Conservation (phyloP, 176 grass and related monocot species). For the Rhynchospora tenuis region DNA sequence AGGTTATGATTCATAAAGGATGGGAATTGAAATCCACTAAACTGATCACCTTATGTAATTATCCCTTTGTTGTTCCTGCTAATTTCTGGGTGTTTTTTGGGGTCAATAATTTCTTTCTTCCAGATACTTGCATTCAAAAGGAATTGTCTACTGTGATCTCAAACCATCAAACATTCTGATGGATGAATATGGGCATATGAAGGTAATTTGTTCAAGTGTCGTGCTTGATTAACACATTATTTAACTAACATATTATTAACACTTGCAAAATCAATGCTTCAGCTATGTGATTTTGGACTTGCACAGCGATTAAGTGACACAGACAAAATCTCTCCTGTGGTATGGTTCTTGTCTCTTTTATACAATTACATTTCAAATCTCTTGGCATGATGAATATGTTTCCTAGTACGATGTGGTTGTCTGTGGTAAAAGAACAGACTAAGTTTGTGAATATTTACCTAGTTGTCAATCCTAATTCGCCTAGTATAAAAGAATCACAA, state of each 20-base stretch:
- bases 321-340: slow-evolving; percentile 51
- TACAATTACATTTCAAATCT: slow-evolving; percentile 1
- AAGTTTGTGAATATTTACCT: not conserved
- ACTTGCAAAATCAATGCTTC: slow-evolving; percentile 14
- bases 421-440: not conserved
- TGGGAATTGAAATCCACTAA: not conserved
- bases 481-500: not conserved
- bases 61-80: slow-evolving; percentile 23
- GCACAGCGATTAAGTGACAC: slow-evolving; percentile 81
- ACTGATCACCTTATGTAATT: not conserved
- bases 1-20: not conserved
- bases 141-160: slow-evolving; percentile 93
- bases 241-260: slow-evolving; percentile 15
- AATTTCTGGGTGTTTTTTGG: slow-evolving; percentile 7
- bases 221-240: not conserved
- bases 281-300: slow-evolving; percentile 98
- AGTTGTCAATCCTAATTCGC: not conserved
- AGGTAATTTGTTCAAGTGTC: slow-evolving; percentile 44
- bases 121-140: slow-evolving; percentile 99
- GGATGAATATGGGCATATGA: slow-evolving; percentile 92
- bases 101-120: slow-evolving; percentile 19
- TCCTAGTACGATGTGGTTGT: not conserved
- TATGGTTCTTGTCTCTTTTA: slow-evolving; percentile 30
- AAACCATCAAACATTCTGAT: slow-evolving; percentile 97
- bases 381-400: not conserved